A percentile compares a stretch with the other conserved stretches of the same genome.
These are phyloP conservation scores for Acarospora socialis DNA, from an alignment of 2,329 filamentous ascomycete genomes.

Conservation along the genomic window DNA sequence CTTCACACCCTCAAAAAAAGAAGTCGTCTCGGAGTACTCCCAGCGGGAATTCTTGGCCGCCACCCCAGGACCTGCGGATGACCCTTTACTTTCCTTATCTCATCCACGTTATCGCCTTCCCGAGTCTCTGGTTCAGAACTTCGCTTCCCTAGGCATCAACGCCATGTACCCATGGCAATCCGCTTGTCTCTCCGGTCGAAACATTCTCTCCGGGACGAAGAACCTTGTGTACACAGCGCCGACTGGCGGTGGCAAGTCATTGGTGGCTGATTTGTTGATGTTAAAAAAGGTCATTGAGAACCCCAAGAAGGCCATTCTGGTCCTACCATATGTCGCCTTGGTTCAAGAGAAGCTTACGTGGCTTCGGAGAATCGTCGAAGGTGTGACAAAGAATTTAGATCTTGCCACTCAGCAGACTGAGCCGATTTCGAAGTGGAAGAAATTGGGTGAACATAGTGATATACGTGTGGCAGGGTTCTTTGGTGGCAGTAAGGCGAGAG, in stretches of 20 bases:
- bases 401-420: slow-evolving; percentile 23
- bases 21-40: slow-evolving; percentile 37
- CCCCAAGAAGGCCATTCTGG: slow-evolving; percentile 54
- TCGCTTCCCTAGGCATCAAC: slow-evolving; percentile 51
- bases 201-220: slow-evolving; percentile 48
- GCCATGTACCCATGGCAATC: slow-evolving; percentile 71
- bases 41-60: slow-evolving; percentile 31
- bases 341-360: slow-evolving; percentile 69
- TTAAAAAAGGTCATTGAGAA: slow-evolving; percentile 54
- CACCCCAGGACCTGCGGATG: slow-evolving; percentile 24
- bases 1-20: slow-evolving; percentile 11
- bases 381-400: slow-evolving; percentile 33
- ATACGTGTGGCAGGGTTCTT: slow-evolving; percentile 60
- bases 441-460: slow-evolving; percentile 41
- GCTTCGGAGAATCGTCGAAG: slow-evolving; percentile 52
- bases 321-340: slow-evolving; percentile 64
- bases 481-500: slow-evolving; percentile 53
- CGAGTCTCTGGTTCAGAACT: slow-evolving; percentile 45
- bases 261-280: slow-evolving; percentile 60
- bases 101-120: slow-evolving; percentile 52
- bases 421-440: slow-evolving; percentile 35
- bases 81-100: slow-evolving; percentile 41
- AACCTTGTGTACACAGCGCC: slow-evolving; percentile 71
- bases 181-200: slow-evolving; percentile 53
- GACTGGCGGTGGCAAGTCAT: slow-evolving; percentile 63